These are phyloP conservation scores for Lagenaria siceraria DNA, from an alignment of 306 rosid species.

Conservation along the genomic window DNA sequence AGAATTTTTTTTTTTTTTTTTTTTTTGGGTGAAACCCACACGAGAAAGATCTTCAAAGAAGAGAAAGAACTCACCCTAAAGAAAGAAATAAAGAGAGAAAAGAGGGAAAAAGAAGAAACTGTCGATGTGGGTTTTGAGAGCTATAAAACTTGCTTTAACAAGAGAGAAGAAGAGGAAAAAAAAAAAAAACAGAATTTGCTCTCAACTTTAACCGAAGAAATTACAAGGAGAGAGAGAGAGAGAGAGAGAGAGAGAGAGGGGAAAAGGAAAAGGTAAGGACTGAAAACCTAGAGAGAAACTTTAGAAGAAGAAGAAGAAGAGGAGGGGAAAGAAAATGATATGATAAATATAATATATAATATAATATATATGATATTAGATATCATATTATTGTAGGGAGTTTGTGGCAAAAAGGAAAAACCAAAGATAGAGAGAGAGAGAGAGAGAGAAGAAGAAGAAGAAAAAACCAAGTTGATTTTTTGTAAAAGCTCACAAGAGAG, in stretches of 20 bases:
- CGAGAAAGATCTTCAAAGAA: slow-evolving; percentile 22
- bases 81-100: slow-evolving; percentile 3
- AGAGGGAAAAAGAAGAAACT: slow-evolving; percentile 25
- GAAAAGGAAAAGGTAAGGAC: background rate
- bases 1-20: background rate
- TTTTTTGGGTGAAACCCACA: background rate
- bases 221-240: slow-evolving; percentile 23
- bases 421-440: slow-evolving; percentile 4
- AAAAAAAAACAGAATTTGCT: slow-evolving; percentile 25
- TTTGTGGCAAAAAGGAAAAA: background rate
- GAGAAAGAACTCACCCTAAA: background rate
- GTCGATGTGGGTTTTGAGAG: slow-evolving; percentile 18
- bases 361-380: background rate
- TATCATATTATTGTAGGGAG: background rate
- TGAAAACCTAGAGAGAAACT: background rate
- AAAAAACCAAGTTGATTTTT: slow-evolving; percentile 16
- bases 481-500: background rate
- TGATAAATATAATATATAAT: background rate
- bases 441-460: no score
- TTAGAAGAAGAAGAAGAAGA: background rate
- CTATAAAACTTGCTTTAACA: slow-evolving; percentile 12
- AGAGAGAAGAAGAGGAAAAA: background rate
- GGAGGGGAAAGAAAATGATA: background rate
- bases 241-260: slow-evolving; percentile 31
- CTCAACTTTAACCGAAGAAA: slow-evolving; percentile 68